Evolutionary conservation across 2,329 filamentous ascomycete species (phyloP).

Genomic region (Fusarium miscanthi): DNA sequence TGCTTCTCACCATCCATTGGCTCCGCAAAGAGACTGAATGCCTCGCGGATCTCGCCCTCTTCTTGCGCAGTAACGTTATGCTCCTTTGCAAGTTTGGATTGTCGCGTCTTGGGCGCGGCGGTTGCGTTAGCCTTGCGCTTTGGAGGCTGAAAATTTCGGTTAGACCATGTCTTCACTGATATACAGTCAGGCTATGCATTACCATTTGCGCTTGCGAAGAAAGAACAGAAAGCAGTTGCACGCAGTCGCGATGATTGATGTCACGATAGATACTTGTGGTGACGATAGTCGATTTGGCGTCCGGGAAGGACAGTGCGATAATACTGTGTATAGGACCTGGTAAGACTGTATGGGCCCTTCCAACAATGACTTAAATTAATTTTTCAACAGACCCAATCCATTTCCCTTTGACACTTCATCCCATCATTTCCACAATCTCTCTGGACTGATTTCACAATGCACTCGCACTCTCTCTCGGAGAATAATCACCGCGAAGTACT

Average conservation of each 20-base stretch:
- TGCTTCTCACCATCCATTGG: constrained; percentile 78
- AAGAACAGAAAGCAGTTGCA: constrained; percentile 1
- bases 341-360: constrained; percentile 35
- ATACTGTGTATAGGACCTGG: accelerated
- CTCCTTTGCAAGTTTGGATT: constrained; percentile 91
- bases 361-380: constrained; percentile 15
- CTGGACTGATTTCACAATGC: neutral
- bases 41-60: constrained; percentile 91
- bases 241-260: constrained; percentile 32
- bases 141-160: constrained; percentile 56
- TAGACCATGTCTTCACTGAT: neutral
- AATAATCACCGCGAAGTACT: constrained; percentile 25
- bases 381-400: constrained; percentile 10
- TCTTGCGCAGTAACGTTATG: constrained; percentile 86
- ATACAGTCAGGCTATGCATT: neutral
- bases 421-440: constrained; percentile 5
- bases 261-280: constrained; percentile 29
- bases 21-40: constrained; percentile 83
- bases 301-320: constrained; percentile 16
- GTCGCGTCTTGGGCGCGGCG: constrained; percentile 60
- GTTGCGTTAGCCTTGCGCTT: constrained; percentile 59
- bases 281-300: constrained; percentile 17
- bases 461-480: constrained; percentile 12
- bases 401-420: neutral
- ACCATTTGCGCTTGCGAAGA: constrained; percentile 31